Conservation (phyloP, 306 rosid genomes). For the Delonix regia region DNA sequence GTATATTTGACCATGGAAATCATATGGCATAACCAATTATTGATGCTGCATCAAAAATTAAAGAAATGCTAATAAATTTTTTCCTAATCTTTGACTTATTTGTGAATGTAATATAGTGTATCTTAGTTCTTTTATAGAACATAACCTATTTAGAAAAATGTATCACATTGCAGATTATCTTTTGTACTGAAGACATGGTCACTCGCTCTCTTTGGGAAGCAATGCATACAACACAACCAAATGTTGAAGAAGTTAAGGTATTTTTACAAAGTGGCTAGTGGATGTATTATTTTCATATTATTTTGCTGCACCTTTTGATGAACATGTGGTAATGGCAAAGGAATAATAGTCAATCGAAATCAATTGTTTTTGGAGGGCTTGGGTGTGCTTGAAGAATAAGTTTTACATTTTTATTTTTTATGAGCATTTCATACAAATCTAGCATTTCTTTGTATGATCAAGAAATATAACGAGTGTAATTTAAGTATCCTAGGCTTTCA, state of each 20-base stretch:
- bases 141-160: not conserved
- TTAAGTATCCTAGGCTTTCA: constrained; percentile 1
- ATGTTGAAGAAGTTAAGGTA: constrained; percentile 68
- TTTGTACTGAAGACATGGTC: constrained; percentile 86
- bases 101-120: not conserved
- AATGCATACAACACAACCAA: constrained; percentile 68
- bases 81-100: not conserved
- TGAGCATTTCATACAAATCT: not conserved
- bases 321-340: constrained; percentile 13
- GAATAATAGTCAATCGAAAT: constrained; percentile 19
- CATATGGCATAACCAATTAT: not conserved
- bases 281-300: constrained; percentile 20
- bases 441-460: constrained; percentile 8
- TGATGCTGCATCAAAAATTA: not conserved
- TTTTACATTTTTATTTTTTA: constrained; percentile 5
- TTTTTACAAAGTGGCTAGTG: constrained; percentile 27
- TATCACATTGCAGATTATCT: constrained; percentile 56
- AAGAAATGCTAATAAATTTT: not conserved
- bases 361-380: not conserved
- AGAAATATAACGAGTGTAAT: not conserved
- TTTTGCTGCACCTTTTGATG: not conserved
- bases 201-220: constrained; percentile 79
- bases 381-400: not conserved
- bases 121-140: not conserved
- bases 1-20: not conserved